A percentile compares a stretch with the other conserved stretches of the same genome.
Evolutionary conservation across 805 yeast species (phyloP).

Genomic region (Candida krabiensis): DNA sequence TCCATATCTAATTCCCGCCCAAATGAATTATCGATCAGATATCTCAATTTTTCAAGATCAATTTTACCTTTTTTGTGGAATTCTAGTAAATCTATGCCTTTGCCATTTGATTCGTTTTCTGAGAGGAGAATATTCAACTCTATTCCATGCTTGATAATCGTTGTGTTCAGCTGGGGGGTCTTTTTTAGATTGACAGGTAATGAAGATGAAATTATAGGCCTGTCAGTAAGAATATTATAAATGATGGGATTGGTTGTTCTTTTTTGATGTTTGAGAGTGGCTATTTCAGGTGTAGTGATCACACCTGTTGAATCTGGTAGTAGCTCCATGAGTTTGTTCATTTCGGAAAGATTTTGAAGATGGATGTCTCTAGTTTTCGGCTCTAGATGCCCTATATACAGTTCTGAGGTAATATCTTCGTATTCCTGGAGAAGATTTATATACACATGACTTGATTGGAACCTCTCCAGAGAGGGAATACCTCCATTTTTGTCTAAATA

Average conservation of each 20-base stretch:
- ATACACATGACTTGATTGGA: constrained; percentile 80
- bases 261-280: constrained; percentile 42
- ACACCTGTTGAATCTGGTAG: constrained; percentile 68
- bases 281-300: constrained; percentile 80
- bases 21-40: constrained; percentile 77
- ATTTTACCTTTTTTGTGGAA: constrained; percentile 40
- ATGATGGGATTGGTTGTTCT: constrained; percentile 75
- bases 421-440: constrained; percentile 84
- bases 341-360: constrained; percentile 60
- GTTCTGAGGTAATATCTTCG: constrained; percentile 60
- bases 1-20: constrained; percentile 62
- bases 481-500: constrained; percentile 86
- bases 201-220: constrained; percentile 89
- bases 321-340: constrained; percentile 54
- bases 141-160: constrained; percentile 77
- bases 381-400: constrained; percentile 54
- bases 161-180: constrained; percentile 68
- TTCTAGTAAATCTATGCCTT: constrained; percentile 41
- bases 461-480: constrained; percentile 81
- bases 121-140: constrained; percentile 46
- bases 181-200: constrained; percentile 64
- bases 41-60: constrained; percentile 56
- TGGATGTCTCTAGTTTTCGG: constrained; percentile 53
- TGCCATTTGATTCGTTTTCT: constrained; percentile 24
- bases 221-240: constrained; percentile 86